Evolutionary conservation across 2,329 filamentous ascomycete genomes (phyloP).

Genomic region (Emmonsiellopsis sp.): DNA sequence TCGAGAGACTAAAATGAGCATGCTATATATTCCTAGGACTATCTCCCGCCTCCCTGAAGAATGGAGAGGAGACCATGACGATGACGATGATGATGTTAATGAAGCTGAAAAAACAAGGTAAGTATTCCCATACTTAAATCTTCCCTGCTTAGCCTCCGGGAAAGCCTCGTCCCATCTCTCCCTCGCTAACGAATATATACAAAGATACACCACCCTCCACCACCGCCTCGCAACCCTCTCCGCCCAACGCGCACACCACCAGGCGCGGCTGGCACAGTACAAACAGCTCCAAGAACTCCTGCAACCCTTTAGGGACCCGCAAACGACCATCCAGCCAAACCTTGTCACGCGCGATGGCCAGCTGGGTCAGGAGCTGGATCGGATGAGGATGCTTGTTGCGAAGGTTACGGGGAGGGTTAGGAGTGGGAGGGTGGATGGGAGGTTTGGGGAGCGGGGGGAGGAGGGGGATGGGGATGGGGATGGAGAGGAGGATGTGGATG

Average conservation of each 20-base stretch:
- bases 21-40: constrained; percentile 18
- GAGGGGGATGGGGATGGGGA: constrained; percentile 12
- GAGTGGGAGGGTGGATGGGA: constrained; percentile 9
- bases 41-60: constrained; percentile 30
- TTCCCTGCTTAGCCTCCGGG: constrained; percentile 6
- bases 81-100: constrained; percentile 19
- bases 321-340: constrained; percentile 45
- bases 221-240: constrained; percentile 38
- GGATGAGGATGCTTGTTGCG: constrained; percentile 39
- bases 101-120: constrained; percentile 26
- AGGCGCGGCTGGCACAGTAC: constrained; percentile 38
- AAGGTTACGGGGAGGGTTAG: constrained; percentile 30
- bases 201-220: constrained; percentile 31
- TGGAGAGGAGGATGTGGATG: constrained; percentile 9
- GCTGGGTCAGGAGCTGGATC: constrained; percentile 40
- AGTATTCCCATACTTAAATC: constrained; percentile 10
- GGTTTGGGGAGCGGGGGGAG: constrained; percentile 11
- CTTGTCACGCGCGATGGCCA: constrained; percentile 43
- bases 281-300: constrained; percentile 37
- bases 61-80: constrained; percentile 21
- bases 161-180: not conserved
- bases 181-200: not conserved
- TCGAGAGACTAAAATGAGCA: not conserved
- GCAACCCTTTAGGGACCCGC: constrained; percentile 40
- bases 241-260: constrained; percentile 34